phyloP scores from a whole-genome alignment of 2,329 filamentous ascomycete genomes.

The Fusarium poae region DNA sequence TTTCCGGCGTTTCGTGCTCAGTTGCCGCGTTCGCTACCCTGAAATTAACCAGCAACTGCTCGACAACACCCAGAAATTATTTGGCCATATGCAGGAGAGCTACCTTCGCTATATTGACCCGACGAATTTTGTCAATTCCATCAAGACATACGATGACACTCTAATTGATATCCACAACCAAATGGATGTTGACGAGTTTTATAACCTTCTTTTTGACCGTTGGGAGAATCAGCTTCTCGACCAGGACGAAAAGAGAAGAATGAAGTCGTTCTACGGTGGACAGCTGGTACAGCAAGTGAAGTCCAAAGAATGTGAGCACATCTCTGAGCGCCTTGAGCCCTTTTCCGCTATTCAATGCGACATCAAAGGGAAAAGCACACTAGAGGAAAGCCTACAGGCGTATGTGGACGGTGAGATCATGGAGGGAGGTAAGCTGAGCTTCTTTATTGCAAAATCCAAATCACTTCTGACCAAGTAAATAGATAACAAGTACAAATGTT shows the following conservation, averaged over 20 bases:
- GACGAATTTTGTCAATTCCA: constrained; percentile 76
- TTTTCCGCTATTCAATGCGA: constrained; percentile 97
- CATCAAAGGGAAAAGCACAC: constrained; percentile 87
- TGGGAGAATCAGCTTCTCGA: constrained; percentile 85
- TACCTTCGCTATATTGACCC: constrained; percentile 81
- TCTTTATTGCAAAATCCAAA: not conserved
- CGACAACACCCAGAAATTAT: constrained; percentile 81
- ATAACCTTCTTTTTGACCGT: constrained; percentile 90
- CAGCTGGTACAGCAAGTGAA: constrained; percentile 95
- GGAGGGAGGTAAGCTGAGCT: constrained; percentile 76
- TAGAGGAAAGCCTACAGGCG: constrained; percentile 91
- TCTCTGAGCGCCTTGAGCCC: constrained; percentile 89
- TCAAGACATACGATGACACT: constrained; percentile 85
- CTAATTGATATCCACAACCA: constrained; percentile 89
- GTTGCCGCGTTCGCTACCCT: constrained; percentile 68
- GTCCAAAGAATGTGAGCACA: constrained; percentile 92
- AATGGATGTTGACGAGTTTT: constrained; percentile 99
- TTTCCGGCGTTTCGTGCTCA: constrained; percentile 87
- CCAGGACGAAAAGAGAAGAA: constrained; percentile 74
- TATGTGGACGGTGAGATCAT: constrained; percentile 97
- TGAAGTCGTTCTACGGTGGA: constrained; percentile 90
- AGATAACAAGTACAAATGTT: constrained; percentile 99
- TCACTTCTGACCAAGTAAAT: constrained; percentile 26
- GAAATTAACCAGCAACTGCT: constrained; percentile 75
- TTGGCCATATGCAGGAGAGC: constrained; percentile 87